Percentiles rank a stretch among this genome's conserved stretches.
Conservation (phyloP, 768 basidiomycete species). For the Neoboletus brunneissimus region DNA sequence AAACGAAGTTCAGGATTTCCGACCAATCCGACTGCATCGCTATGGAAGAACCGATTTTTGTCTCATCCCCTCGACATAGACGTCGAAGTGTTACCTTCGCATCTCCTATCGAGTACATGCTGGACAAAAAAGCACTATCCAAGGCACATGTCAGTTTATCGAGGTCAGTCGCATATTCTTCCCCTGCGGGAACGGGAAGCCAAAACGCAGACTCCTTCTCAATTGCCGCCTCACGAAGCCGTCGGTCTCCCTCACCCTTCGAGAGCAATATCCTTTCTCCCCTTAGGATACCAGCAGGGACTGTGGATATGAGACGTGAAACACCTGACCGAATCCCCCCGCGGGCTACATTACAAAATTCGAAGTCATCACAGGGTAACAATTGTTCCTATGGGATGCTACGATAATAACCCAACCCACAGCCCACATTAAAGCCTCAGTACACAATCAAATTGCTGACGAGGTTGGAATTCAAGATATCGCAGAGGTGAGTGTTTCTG, state of each 20-base stretch:
- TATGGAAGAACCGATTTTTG: neutral
- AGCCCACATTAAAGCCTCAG: neutral
- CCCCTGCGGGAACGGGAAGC: neutral
- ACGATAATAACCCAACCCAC: neutral
- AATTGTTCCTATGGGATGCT: neutral
- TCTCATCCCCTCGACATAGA: conserved; percentile 6
- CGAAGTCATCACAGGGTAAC: conserved; percentile 7
- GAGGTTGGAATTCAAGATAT: conserved; percentile 35
- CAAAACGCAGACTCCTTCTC: neutral
- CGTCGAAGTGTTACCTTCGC: conserved; percentile 30
- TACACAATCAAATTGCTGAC: neutral
- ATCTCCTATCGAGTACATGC: conserved; percentile 22
- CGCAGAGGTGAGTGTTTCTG: conserved; percentile 37
- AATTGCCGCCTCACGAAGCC: neutral
- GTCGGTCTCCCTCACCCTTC: neutral
- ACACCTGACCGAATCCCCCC: conserved; percentile 2
- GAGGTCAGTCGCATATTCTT: conserved; percentile 7
- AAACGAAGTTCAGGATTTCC: neutral
- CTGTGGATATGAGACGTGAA: neutral
- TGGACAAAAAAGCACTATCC: conserved; percentile 1
- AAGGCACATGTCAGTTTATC: neutral
- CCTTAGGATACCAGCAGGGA: conserved; percentile 6
- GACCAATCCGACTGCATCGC: neutral
- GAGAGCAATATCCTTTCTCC: conserved; percentile 18
- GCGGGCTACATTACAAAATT: neutral